Conservation (phyloP, 805 yeast species). For the Jamesozyma jinghongensis region DNA sequence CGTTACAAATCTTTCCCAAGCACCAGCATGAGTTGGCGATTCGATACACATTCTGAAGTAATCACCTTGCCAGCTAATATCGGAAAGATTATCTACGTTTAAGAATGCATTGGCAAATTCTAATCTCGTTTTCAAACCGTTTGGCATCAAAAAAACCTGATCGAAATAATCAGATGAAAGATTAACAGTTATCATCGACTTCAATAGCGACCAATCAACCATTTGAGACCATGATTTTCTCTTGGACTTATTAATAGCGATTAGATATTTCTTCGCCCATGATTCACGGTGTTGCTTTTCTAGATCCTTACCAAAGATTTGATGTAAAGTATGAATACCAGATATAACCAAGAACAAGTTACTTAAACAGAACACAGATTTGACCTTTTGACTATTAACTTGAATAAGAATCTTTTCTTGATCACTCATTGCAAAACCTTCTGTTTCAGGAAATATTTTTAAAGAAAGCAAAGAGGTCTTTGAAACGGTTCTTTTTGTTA, state of each 20-base stretch:
- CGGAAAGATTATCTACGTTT: slow-evolving; percentile 12
- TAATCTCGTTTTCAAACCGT: slow-evolving; percentile 39
- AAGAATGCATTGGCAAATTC: slow-evolving; percentile 33
- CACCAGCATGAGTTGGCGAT: slow-evolving; percentile 39
- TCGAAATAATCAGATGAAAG: slow-evolving; percentile 18
- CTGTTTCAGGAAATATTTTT: slow-evolving; percentile 21
- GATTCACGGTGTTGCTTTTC: slow-evolving; percentile 19
- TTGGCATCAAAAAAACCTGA: slow-evolving; percentile 34
- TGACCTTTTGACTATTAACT: slow-evolving; percentile 22
- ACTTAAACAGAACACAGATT: slow-evolving; percentile 33
- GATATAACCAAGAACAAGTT: slow-evolving; percentile 40
- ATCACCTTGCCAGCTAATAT: slow-evolving; percentile 23
- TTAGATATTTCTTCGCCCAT: slow-evolving; percentile 22
- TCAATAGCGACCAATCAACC: slow-evolving; percentile 16
- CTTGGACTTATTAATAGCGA: slow-evolving; percentile 13
- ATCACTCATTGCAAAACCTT: slow-evolving; percentile 12
- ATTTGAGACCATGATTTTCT: slow-evolving; percentile 8
- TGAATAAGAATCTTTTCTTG: slow-evolving; percentile 20
- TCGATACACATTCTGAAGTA: slow-evolving; percentile 40
- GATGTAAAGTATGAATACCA: slow-evolving; percentile 36
- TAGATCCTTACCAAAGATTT: slow-evolving; percentile 30
- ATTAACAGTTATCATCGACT: slow-evolving; percentile 17
- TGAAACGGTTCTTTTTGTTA: slow-evolving; percentile 27
- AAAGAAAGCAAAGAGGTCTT: slow-evolving; percentile 24
- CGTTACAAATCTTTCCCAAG: slow-evolving; percentile 43